Evolutionary conservation across 306 rosid species (phyloP), one percentile per base, ranked within the genome.

Genomic region (Betula pendula): DNA sequence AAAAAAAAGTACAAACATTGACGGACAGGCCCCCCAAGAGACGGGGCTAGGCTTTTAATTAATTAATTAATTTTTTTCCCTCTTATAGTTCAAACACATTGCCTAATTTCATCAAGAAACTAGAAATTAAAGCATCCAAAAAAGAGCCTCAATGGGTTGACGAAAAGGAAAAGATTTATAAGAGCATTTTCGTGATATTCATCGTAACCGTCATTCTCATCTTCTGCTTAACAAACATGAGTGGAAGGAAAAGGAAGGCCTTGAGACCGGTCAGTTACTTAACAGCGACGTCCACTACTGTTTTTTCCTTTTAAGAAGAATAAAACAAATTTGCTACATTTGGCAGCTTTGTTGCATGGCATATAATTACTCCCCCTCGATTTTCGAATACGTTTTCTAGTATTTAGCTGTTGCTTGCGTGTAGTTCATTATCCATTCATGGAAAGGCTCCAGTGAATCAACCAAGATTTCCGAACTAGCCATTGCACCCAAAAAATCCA

Each of bases 341-440:
- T 79, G 72, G 66, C 47, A 35, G 74, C 27, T 38, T 72, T 31
- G 48, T 48, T 45, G 43, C 50, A 17, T 48, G 14, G 62, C 35
- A 31, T n/a, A 49, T 40, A n/a, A n/a, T n/a, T n/a, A n/a, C 31
- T 66, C 16, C 27, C 22, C 51, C 75, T 35, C 56, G 47, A 72
- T n/a, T 66, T 59, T 51, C 27, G 42, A 15, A 24, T 55, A 42
- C 56, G 38, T 51, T 42, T 31, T n/a, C 31, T 27, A 42, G 42
- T 71, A 2, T 71, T 50, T 71, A 56, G 70, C 77, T 70, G 78
- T 79, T 31, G 65, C 68, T 45, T 19, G 53, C 49, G 72, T 73
- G 70, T 31, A 8, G 29, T 10, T 60, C 12, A 17, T 50, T 24
- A 56, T 22, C 11, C 63, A 10, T 11, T n/a, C n/a, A n/a, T n/a